phyloP scores from a whole-genome alignment of 176 grass and related monocot genomes.

The Tuctoria greenei region DNA sequence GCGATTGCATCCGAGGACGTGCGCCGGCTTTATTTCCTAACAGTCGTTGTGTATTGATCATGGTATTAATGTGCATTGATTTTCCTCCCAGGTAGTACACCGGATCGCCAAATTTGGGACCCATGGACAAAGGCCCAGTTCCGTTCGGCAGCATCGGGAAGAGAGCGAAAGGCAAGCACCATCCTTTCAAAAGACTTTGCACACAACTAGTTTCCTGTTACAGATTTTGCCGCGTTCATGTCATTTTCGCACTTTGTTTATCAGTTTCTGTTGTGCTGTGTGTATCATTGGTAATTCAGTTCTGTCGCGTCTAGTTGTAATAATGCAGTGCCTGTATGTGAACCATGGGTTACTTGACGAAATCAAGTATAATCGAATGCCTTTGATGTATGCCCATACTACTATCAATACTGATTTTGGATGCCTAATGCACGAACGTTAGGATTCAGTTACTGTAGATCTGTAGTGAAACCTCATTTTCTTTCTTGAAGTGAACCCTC shows the following conservation, averaged over 20 bases:
- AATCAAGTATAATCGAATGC: background rate
- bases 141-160: conserved; percentile 67
- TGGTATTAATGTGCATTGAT: background rate
- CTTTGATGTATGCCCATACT: background rate
- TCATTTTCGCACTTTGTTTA: background rate
- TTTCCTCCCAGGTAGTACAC: background rate
- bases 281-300: background rate
- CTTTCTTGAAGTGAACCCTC: too few relatives aligned
- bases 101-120: conserved; percentile 14
- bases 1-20: too few relatives aligned
- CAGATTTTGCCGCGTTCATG: background rate
- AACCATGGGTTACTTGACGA: background rate
- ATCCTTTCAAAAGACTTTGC: background rate
- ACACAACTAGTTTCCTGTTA: background rate
- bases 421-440: background rate
- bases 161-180: conserved; percentile 55
- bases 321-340: background rate
- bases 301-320: background rate
- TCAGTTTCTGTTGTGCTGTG: background rate
- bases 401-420: background rate
- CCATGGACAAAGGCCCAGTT: conserved; percentile 67
- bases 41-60: background rate
- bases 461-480: background rate
- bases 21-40: too few relatives aligned
- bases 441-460: background rate